Evolutionary conservation across 768 basidiomycete species (phyloP).

Genomic region (Phylloporus sp.): DNA sequence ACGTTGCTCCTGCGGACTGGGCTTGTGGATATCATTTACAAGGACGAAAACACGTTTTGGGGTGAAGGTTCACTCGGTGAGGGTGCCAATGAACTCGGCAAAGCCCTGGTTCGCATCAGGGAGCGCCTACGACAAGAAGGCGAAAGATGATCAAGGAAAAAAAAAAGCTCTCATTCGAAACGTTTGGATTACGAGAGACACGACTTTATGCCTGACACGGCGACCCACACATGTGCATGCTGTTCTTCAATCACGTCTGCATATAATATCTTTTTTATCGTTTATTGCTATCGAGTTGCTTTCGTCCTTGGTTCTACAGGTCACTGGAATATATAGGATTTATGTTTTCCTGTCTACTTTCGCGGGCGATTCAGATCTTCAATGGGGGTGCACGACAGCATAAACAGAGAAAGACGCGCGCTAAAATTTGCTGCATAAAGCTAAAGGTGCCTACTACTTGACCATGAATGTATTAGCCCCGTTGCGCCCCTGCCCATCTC

Average conservation of each 20-base stretch:
- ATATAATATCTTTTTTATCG: neutral
- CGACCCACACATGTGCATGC: neutral
- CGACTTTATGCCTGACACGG: neutral
- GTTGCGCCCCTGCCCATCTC: constrained; percentile 44
- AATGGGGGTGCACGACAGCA: too few relatives aligned
- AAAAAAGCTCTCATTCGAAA: neutral
- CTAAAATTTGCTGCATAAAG: too few relatives aligned
- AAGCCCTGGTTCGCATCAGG: constrained; percentile 53
- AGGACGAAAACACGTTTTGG: constrained; percentile 64
- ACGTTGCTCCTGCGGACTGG: constrained; percentile 43
- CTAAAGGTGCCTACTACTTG: too few relatives aligned
- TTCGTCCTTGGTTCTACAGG: neutral
- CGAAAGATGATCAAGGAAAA: constrained; percentile 7
- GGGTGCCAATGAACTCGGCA: constrained; percentile 64
- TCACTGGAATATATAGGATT: neutral
- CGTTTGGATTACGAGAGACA: neutral
- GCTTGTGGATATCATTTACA: constrained; percentile 47
- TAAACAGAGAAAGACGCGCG: too few relatives aligned
- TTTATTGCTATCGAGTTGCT: constrained; percentile 2
- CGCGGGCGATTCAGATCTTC: too few relatives aligned
- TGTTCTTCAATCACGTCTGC: neutral
- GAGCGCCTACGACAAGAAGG: constrained; percentile 39
- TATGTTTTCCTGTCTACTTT: too few relatives aligned
- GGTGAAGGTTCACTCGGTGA: constrained; percentile 50
- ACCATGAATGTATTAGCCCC: constrained; percentile 5